These are phyloP conservation scores for Saccharomyces hybrid DNA, from an alignment of 1,139 yeast genomes.

Conservation along the genomic window DNA sequence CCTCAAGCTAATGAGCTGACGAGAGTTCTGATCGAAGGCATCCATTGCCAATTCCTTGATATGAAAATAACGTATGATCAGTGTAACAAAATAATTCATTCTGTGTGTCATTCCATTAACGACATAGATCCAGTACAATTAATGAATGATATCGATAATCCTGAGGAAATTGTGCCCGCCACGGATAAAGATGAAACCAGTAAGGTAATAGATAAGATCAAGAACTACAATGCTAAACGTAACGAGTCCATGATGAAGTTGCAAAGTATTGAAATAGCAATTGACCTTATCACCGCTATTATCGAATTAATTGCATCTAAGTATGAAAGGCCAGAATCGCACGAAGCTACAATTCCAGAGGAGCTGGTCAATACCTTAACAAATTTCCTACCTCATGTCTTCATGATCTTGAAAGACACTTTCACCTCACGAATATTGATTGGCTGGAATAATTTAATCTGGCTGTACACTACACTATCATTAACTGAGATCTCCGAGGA, in stretches of 20 bases:
- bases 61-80: conserved; percentile 19
- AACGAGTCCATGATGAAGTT: conserved; percentile 46
- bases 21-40: conserved; percentile 50
- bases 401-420: conserved; percentile 38
- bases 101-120: conserved; percentile 28
- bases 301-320: conserved; percentile 48
- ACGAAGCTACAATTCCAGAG: conserved; percentile 21
- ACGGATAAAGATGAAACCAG: conserved; percentile 32
- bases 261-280: conserved; percentile 58
- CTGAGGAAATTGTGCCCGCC: conserved; percentile 30
- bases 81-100: conserved; percentile 29
- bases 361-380: conserved; percentile 32
- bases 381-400: conserved; percentile 36
- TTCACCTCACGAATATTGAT: conserved; percentile 50
- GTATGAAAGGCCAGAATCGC: conserved; percentile 12
- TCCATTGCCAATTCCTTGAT: conserved; percentile 53
- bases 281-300: conserved; percentile 69
- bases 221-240: conserved; percentile 37
- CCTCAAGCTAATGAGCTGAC: conserved; percentile 37
- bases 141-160: conserved; percentile 12
- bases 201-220: conserved; percentile 38
- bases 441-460: conserved; percentile 62
- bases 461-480: conserved; percentile 37
- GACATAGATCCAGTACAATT: conserved; percentile 39
- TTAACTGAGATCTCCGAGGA: conserved; percentile 8